Evolutionary conservation across 139 green algal genomes (phyloP).

Genomic region (Tetradesmus lagerheimii): DNA sequence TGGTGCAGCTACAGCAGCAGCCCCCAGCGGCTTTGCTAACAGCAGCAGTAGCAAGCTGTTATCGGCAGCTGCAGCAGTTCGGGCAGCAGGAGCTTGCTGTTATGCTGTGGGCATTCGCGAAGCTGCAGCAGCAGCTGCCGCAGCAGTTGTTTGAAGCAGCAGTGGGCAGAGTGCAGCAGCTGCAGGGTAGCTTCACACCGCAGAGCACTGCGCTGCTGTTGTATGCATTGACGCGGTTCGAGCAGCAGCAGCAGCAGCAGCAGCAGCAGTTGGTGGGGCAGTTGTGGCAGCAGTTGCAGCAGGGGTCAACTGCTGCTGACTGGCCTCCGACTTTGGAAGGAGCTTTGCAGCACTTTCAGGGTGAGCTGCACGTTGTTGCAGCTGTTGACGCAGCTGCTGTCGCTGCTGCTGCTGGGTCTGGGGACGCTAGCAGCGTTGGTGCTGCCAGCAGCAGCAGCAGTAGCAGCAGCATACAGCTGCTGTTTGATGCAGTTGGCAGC

Average conservation of each 20-base stretch:
- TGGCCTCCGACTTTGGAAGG: not conserved
- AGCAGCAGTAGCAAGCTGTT: not conserved
- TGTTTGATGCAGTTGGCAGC: not conserved
- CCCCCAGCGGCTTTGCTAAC: not conserved
- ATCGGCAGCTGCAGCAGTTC: not conserved
- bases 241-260: slow-evolving; percentile 13
- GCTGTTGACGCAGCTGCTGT: not conserved
- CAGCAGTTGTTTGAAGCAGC: not conserved
- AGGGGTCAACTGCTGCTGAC: not conserved
- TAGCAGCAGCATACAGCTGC: not conserved
- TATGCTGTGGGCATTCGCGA: not conserved
- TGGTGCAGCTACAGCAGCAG: not conserved
- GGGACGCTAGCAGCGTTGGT: not conserved
- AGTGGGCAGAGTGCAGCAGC: not conserved
- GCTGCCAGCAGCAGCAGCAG: not conserved
- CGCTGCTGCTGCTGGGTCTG: not conserved
- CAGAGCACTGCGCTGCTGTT: slow-evolving; percentile 24
- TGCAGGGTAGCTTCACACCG: not conserved
- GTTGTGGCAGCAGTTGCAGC: slow-evolving; percentile 11
- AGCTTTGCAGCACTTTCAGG: not conserved
- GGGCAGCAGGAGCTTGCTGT: slow-evolving; percentile 21
- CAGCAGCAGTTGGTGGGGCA: not conserved
- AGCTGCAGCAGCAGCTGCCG: not conserved
- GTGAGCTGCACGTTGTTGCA: not conserved
- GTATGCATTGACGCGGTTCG: not conserved